phyloP scores from a whole-genome alignment of 352 stramenopile genomes.

The Porosira glacialis region DNA sequence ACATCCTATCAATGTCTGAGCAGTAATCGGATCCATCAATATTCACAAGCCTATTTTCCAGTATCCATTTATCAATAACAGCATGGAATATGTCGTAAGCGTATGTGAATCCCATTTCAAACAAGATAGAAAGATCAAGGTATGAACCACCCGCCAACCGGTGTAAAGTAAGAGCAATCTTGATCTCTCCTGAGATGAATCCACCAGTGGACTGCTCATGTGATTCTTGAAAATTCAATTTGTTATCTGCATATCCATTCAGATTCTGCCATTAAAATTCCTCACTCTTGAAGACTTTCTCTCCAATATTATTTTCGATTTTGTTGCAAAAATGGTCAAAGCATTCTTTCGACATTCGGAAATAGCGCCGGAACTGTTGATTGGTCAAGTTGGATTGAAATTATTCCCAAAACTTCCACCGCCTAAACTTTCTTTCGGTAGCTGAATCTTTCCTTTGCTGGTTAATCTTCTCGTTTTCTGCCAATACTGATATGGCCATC shows the following conservation, averaged over 20 bases:
- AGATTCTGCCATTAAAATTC: slow-evolving; percentile 19
- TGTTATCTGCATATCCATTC: not conserved
- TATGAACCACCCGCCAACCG: slow-evolving; percentile 33
- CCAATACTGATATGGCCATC: no score
- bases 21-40: slow-evolving; percentile 26
- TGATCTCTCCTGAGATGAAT: slow-evolving; percentile 34
- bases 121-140: slow-evolving; percentile 27
- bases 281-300: slow-evolving; percentile 39
- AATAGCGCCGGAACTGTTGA: slow-evolving; percentile 31
- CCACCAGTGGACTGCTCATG: slow-evolving; percentile 5
- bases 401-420: not conserved
- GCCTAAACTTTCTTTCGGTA: not conserved
- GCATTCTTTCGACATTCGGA: slow-evolving; percentile 27
- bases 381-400: slow-evolving; percentile 26
- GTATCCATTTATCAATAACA: slow-evolving; percentile 26
- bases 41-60: slow-evolving; percentile 8
- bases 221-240: not conserved
- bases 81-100: slow-evolving; percentile 21
- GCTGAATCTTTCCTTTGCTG: no score
- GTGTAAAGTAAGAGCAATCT: slow-evolving; percentile 24
- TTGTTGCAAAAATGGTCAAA: slow-evolving; percentile 28
- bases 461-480: no score
- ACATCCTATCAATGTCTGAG: slow-evolving; percentile 13
- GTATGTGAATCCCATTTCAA: slow-evolving; percentile 9
- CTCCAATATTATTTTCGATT: slow-evolving; percentile 31